Evolutionary conservation across 805 yeast species (phyloP).

Genomic region (Saturnispora bothae): DNA sequence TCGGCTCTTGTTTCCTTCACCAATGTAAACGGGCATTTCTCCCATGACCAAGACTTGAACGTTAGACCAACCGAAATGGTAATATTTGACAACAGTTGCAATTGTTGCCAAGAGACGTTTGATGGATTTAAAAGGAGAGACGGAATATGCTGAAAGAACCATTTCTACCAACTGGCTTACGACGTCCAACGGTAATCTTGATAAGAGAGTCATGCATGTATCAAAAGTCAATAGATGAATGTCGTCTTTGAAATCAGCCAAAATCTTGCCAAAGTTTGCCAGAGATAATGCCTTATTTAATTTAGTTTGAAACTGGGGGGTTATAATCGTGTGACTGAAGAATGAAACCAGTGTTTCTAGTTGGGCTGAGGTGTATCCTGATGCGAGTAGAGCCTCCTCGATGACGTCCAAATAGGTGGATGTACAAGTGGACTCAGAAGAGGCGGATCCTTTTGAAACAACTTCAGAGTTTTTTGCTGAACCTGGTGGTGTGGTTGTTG

Average conservation of each 20-base stretch:
- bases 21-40: constrained; percentile 12
- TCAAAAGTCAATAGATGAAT: constrained; percentile 12
- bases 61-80: constrained; percentile 40
- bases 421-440: too few species aligned
- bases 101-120: constrained; percentile 27
- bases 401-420: too few species aligned
- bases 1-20: constrained; percentile 14
- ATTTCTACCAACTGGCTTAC: constrained; percentile 17
- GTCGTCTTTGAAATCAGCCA: too few species aligned
- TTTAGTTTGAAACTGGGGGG: too few species aligned
- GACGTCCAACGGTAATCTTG: constrained; percentile 3
- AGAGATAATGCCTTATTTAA: too few species aligned
- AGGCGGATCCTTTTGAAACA: too few species aligned
- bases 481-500: not conserved
- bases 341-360: too few species aligned
- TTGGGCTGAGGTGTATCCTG: not conserved
- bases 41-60: constrained; percentile 19
- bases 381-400: not conserved
- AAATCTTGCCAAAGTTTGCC: too few species aligned
- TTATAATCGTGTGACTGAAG: too few species aligned
- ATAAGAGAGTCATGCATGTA: constrained; percentile 15
- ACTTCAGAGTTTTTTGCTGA: not conserved
- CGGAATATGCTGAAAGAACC: constrained; percentile 19
- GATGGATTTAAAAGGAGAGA: constrained; percentile 5
- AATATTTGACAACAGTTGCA: constrained; percentile 33